Conservation (phyloP, 1,139 yeast species). For the Kluyveromyces marxianus region DNA sequence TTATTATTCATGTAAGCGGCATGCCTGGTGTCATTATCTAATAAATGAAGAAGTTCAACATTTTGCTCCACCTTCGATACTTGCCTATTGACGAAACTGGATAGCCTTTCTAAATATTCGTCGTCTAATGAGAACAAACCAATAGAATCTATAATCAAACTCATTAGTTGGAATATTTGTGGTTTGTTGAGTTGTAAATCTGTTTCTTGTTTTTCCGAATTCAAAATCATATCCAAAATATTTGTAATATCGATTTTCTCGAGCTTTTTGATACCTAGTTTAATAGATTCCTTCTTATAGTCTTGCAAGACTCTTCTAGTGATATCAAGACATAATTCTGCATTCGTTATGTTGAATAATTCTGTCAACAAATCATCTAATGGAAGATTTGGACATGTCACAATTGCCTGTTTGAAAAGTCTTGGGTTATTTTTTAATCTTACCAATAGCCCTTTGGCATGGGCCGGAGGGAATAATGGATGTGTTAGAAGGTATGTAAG, state of each 20-base stretch:
- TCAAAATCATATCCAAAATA: conserved; percentile 27
- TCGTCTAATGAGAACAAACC: conserved; percentile 29
- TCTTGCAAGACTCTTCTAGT: conserved; percentile 61
- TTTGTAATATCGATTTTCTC: conserved; percentile 28
- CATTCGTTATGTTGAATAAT: conserved; percentile 45
- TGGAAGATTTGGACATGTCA: conserved; percentile 65
- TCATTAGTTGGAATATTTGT: conserved; percentile 27
- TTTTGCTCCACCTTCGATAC: conserved; percentile 26
- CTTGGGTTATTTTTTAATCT: conserved; percentile 48
- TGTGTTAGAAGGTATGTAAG: conserved; percentile 74
- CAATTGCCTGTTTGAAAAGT: conserved; percentile 72
- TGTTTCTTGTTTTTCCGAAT: conserved; percentile 8
- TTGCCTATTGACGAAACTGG: conserved; percentile 24
- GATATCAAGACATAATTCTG: conserved; percentile 61
- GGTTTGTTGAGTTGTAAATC: conserved; percentile 18
- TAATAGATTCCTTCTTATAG: conserved; percentile 33
- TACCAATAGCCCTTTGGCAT: conserved; percentile 46
- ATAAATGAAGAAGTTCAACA: conserved; percentile 24
- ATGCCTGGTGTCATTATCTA: conserved; percentile 20
- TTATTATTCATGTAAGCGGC: conserved; percentile 2
- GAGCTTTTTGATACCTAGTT: conserved; percentile 24
- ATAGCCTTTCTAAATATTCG: conserved; percentile 18
- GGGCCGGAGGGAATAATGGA: conserved; percentile 68
- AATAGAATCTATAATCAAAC: conserved; percentile 29
- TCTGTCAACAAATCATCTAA: conserved; percentile 57